Percentiles rank a stretch among this genome's conserved stretches.
phyloP scores from a whole-genome alignment of 1,139 yeast species.

The Taiozyma sp. region DNA sequence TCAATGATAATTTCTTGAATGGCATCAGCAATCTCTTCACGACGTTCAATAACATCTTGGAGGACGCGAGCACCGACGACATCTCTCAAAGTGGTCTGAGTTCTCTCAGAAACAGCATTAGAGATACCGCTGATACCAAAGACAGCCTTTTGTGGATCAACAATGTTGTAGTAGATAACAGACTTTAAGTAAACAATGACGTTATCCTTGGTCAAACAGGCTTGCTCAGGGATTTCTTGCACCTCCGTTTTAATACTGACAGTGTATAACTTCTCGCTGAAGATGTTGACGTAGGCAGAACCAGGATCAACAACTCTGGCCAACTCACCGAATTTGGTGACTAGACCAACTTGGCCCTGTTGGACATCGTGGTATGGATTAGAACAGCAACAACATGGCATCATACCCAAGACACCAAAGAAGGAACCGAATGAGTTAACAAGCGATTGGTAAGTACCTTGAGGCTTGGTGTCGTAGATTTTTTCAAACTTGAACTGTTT shows the following conservation, averaged over 20 bases:
- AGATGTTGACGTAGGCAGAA: slow-evolving; percentile 56
- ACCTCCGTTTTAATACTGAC: slow-evolving; percentile 59
- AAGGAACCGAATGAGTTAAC: slow-evolving; percentile 41
- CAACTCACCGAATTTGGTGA: slow-evolving; percentile 66
- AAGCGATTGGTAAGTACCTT: slow-evolving; percentile 30
- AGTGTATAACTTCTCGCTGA: slow-evolving; percentile 51
- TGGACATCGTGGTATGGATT: slow-evolving; percentile 60
- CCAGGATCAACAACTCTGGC: slow-evolving; percentile 71
- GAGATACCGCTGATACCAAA: slow-evolving; percentile 54
- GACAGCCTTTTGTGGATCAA: slow-evolving; percentile 66
- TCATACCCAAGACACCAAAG: slow-evolving; percentile 51
- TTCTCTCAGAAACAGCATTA: slow-evolving; percentile 62
- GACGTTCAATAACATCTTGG: slow-evolving; percentile 72
- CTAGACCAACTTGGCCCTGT: slow-evolving; percentile 70
- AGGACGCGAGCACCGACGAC: slow-evolving; percentile 64
- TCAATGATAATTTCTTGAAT: slow-evolving; percentile 60
- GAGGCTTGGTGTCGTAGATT: slow-evolving; percentile 15
- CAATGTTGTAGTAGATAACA: slow-evolving; percentile 64
- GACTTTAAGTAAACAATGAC: slow-evolving; percentile 60
- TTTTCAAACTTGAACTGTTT: slow-evolving; percentile 15
- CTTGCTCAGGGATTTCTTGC: slow-evolving; percentile 62
- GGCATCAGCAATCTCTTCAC: slow-evolving; percentile 68
- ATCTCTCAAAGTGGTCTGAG: slow-evolving; percentile 72
- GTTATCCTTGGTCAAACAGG: slow-evolving; percentile 68
- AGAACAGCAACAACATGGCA: slow-evolving; percentile 52